Percentiles rank a stretch among this genome's conserved stretches.
Conservation (phyloP, 306 rosid genomes). For the Trichosanthes cucumerina region DNA sequence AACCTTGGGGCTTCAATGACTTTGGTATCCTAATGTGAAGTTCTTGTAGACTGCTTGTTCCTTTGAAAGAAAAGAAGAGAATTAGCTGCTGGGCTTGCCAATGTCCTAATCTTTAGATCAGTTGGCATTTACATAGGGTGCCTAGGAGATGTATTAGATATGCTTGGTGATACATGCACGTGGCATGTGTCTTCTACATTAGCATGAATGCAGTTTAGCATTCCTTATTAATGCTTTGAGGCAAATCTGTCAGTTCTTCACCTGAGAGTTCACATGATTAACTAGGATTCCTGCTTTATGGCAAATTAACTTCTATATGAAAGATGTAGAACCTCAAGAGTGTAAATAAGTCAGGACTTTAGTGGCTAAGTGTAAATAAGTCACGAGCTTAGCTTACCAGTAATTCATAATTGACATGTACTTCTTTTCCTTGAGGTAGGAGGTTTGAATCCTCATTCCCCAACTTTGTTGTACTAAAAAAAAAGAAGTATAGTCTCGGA, state of each 20-base stretch:
- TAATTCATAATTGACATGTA: no score
- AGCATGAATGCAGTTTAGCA: background rate
- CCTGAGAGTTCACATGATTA: background rate
- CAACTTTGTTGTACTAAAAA: no score
- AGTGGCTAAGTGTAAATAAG: no score
- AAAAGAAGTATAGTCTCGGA: background rate
- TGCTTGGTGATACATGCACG: background rate
- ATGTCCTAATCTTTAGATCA: background rate
- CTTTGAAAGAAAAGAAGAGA: background rate
- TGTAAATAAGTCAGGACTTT: background rate
- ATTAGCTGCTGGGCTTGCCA: background rate
- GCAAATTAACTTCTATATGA: background rate
- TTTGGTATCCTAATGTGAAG: background rate
- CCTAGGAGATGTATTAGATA: background rate
- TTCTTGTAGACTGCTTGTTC: background rate
- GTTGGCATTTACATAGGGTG: background rate
- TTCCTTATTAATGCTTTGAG: background rate
- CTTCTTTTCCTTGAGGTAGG: no score
- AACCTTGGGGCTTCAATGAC: background rate
- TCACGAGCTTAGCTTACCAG: no score
- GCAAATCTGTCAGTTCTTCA: background rate
- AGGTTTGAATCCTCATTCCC: no score
- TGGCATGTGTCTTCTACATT: background rate
- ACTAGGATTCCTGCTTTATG: background rate
- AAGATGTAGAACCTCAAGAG: background rate